Conservation (phyloP, 2,329 filamentous ascomycete species). For the Lecanosticta acicola region DNA sequence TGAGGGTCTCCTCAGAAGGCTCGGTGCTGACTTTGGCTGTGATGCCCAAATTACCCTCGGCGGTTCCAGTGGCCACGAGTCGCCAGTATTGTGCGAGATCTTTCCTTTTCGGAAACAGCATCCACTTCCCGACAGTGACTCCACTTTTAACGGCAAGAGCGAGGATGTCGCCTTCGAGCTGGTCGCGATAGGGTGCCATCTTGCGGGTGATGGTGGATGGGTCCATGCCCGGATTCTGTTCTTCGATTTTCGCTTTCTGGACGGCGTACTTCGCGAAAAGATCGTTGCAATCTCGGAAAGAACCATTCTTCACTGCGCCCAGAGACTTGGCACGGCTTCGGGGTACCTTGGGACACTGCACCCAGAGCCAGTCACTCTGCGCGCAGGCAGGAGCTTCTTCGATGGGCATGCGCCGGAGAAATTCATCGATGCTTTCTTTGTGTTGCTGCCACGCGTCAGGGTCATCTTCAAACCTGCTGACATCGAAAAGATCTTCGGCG, state of each 20-base stretch:
- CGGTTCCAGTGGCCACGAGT: slow-evolving; percentile 60
- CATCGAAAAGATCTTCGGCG: slow-evolving; percentile 30
- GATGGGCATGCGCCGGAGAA: slow-evolving; percentile 64
- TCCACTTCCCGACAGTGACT: slow-evolving; percentile 69
- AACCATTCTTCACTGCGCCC: slow-evolving; percentile 44
- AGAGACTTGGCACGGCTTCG: slow-evolving; percentile 28
- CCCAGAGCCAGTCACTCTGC: slow-evolving; percentile 64
- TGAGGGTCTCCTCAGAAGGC: slow-evolving; percentile 43
- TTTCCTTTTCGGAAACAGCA: slow-evolving; percentile 57
- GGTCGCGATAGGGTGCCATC: slow-evolving; percentile 39
- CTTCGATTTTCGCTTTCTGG: slow-evolving; percentile 46
- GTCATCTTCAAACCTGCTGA: slow-evolving; percentile 56
- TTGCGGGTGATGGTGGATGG: slow-evolving; percentile 35
- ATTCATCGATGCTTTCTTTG: slow-evolving; percentile 57
- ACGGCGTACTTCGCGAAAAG: too few species aligned
- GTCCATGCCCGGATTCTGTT: slow-evolving; percentile 46
- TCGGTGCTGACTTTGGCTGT: slow-evolving; percentile 66
- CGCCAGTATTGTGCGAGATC: slow-evolving; percentile 62
- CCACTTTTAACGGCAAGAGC: slow-evolving; percentile 54
- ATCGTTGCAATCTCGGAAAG: too few species aligned
- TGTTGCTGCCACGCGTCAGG: slow-evolving; percentile 53
- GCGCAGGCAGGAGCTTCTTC: slow-evolving; percentile 49
- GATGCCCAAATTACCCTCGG: slow-evolving; percentile 63
- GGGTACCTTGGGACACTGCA: slow-evolving; percentile 55
- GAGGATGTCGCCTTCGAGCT: slow-evolving; percentile 52